These are phyloP conservation scores for Moricandia arvensis DNA, from an alignment of 345 rosid species.

Conservation along the genomic window DNA sequence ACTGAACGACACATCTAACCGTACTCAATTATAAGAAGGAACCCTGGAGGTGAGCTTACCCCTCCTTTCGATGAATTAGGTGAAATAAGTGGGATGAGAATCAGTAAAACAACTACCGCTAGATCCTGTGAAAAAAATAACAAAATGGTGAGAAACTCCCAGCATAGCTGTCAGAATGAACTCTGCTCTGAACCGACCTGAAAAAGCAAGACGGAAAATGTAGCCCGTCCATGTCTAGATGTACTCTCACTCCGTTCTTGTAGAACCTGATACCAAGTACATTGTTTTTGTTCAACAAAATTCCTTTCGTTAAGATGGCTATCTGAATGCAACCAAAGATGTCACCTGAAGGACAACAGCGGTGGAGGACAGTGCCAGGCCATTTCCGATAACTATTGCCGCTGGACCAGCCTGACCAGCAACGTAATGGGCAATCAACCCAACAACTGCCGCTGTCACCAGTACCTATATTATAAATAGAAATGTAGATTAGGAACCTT, in stretches of 20 bases:
- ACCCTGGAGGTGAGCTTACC: slow-evolving; percentile 49
- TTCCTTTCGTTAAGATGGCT: not conserved
- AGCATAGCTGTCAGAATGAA: slow-evolving; percentile 2
- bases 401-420: slow-evolving; percentile 90
- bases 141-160: slow-evolving; percentile 26
- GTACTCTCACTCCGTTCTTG: slow-evolving; percentile 99
- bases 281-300: slow-evolving; percentile 16
- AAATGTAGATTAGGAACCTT: slow-evolving; percentile 17
- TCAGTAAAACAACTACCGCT: slow-evolving; percentile 95
- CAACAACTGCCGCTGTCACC: slow-evolving; percentile 87
- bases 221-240: slow-evolving; percentile 99
- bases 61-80: slow-evolving; percentile 99
- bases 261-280: slow-evolving; percentile 65
- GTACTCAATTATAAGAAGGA: slow-evolving; percentile 64
- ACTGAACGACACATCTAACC: slow-evolving; percentile 8
- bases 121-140: slow-evolving; percentile 63
- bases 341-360: slow-evolving; percentile 96
- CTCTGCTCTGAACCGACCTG: slow-evolving; percentile 56
- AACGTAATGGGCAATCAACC: slow-evolving; percentile 74
- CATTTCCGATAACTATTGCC: slow-evolving; percentile 95
- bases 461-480: slow-evolving; percentile 62
- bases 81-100: slow-evolving; percentile 96
- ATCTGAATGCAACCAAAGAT: slow-evolving; percentile 13
- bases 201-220: slow-evolving; percentile 95
- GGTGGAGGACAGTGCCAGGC: slow-evolving; percentile 94